phyloP scores from a whole-genome alignment of 148 eudicot genomes.

The Spergularia bocconei region DNA sequence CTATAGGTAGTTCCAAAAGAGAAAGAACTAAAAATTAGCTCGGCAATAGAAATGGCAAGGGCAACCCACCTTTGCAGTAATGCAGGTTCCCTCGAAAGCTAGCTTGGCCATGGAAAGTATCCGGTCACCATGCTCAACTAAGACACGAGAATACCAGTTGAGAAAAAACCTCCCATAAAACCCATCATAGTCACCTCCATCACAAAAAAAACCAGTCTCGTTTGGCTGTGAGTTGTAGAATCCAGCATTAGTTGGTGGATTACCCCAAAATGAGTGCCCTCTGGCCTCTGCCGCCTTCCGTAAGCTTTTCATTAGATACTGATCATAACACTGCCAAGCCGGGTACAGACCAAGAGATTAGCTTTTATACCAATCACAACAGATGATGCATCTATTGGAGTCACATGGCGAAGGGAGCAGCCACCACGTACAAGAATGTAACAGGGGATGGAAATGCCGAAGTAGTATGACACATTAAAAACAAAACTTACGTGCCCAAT shows the following conservation, averaged over 20 bases:
- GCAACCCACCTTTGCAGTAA: slow-evolving; percentile 73
- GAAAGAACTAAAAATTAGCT: not conserved
- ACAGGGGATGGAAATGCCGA: not conserved
- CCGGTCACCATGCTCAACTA: slow-evolving; percentile 82
- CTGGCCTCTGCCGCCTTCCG: slow-evolving; percentile 81
- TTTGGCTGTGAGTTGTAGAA: slow-evolving; percentile 89
- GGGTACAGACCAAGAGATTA: slow-evolving; percentile 1
- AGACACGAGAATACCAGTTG: slow-evolving; percentile 83
- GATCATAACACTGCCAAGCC: slow-evolving; percentile 86
- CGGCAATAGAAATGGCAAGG: slow-evolving; percentile 3
- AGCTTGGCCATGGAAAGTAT: slow-evolving; percentile 82
- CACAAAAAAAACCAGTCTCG: slow-evolving; percentile 95
- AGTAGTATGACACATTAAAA: not conserved
- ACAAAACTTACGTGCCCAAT: not conserved
- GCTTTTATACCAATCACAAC: not conserved
- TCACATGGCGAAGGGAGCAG: not conserved
- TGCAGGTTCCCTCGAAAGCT: slow-evolving; percentile 83
- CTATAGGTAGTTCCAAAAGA: slow-evolving; percentile 1
- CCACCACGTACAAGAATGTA: too few relatives aligned
- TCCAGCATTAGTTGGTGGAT: slow-evolving; percentile 89
- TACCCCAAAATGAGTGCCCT: slow-evolving; percentile 87
- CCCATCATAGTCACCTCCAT: slow-evolving; percentile 93
- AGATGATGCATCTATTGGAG: slow-evolving; percentile 3
- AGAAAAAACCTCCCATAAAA: slow-evolving; percentile 95
- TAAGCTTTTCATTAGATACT: slow-evolving; percentile 75